Conservation (phyloP, 1,284 basidiomycete genomes). For the Ganoderma sinense region DNA sequence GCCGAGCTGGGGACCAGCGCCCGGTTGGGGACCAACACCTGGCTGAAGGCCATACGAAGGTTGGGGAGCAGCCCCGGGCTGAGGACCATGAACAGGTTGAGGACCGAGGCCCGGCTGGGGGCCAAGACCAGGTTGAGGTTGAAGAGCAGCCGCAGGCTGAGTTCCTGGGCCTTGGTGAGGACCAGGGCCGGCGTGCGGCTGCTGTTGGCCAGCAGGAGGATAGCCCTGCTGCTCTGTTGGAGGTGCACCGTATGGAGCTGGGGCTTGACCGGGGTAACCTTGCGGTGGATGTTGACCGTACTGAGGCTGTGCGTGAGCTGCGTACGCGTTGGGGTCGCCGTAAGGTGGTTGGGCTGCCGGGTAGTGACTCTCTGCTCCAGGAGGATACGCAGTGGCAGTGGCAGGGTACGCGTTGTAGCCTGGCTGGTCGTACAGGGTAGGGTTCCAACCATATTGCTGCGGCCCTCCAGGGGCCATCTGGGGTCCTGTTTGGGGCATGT, state of each 20-base stretch:
- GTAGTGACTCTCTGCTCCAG: slow-evolving; percentile 35
- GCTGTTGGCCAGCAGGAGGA: slow-evolving; percentile 18
- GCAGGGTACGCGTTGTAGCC: slow-evolving; percentile 51
- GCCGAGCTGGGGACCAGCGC: slow-evolving; percentile 6
- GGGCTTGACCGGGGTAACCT: slow-evolving; percentile 19
- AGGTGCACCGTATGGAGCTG: slow-evolving; percentile 28
- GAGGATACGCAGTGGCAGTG: slow-evolving; percentile 43
- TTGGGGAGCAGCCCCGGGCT: slow-evolving; percentile 26
- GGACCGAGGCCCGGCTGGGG: slow-evolving; percentile 29
- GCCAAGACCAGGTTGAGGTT: slow-evolving; percentile 32
- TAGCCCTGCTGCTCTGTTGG: slow-evolving; percentile 27
- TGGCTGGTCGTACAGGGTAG: slow-evolving; percentile 53
- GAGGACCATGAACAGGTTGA: slow-evolving; percentile 22
- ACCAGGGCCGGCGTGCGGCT: background rate
- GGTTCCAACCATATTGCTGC: slow-evolving; percentile 51
- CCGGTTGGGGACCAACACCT: slow-evolving; percentile 24
- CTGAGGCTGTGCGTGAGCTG: slow-evolving; percentile 36
- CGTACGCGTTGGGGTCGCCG: slow-evolving; percentile 48
- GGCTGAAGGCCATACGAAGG: slow-evolving; percentile 25
- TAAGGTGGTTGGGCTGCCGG: slow-evolving; percentile 37
- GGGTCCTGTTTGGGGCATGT: slow-evolving; percentile 35
- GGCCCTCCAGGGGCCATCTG: slow-evolving; percentile 41
- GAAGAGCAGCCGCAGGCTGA: slow-evolving; percentile 30
- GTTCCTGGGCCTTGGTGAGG: slow-evolving; percentile 14
- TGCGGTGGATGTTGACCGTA: slow-evolving; percentile 33